Base-by-base conservation (phyloP, 257 asterid genomes). In the Parsonsia alboflavescens region DNA sequence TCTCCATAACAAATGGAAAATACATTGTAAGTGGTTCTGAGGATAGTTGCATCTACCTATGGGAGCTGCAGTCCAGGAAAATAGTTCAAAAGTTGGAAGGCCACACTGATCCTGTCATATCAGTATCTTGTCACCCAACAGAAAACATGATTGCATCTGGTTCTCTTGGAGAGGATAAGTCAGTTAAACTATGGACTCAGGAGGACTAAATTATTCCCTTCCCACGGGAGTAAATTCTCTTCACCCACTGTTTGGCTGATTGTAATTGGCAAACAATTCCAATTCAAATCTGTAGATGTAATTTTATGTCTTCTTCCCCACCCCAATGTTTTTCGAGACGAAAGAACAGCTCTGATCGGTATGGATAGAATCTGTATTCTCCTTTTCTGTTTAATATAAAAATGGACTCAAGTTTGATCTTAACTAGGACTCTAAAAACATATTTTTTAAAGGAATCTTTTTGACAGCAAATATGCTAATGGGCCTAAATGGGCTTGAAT, bases 1-100 rank as follows among this genome's bases (percentile, higher is more conserved):
- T 92, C 73, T 95, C 97, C 24, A 77, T 90, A 72, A 90, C 99
- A 64, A 91, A 90, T 71, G 99, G 94, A 76, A 95, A 88, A 76
- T 95, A 89, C 87, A 89, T 95, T 30, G 97, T 90, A 59, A 86
- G 99, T 57, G 99, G 99, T 53, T 95, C 98, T 0, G 98, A 95
- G 86, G 98, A 95, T 78, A 88, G 90, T 61, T 79, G 84, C 45
- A 84, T 92, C 39, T 92, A 89, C 84, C 52, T 95, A 41, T 95
- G 96, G 97, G 99, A 95, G 81, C 97, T 95, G 45, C 99, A 95
- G 76, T 85, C 98, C 12, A 88, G 91, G 76, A 87, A 89, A 80
- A 77, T 95, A 66, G 91, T 94, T 77, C 99, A 95, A 77, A 95
- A 90, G 86, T 87, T 94, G 66, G 99, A 92, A 92, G 97, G 98